phyloP scores from a whole-genome alignment of 805 yeast genomes.

The Maudiozyma saulgeensis region DNA sequence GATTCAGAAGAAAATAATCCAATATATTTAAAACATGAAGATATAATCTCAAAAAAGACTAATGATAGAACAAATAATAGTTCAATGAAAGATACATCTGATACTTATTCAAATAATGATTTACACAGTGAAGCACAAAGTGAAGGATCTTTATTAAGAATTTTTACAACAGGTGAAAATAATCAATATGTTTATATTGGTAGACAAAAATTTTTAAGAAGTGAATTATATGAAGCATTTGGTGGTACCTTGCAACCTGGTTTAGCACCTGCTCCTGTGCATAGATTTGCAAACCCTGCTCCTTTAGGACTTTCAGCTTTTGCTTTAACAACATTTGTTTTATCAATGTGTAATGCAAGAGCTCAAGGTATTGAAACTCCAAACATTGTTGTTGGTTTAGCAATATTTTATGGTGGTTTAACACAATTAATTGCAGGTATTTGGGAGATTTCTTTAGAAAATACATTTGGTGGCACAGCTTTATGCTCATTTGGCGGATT shows the following conservation, averaged over 20 bases:
- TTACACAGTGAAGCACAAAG: not conserved
- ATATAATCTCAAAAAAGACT: not conserved
- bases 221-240: conserved; percentile 55
- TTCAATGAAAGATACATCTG: not conserved
- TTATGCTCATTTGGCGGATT: conserved; percentile 57
- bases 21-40: conserved; percentile 1
- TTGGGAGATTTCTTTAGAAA: conserved; percentile 56
- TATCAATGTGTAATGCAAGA: conserved; percentile 45
- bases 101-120: not conserved
- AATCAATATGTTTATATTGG: conserved; percentile 66
- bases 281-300: conserved; percentile 56
- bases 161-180: conserved; percentile 36
- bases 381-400: conserved; percentile 46
- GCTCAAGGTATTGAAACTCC: conserved; percentile 46
- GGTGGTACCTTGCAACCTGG: conserved; percentile 83
- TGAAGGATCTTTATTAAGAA: conserved; percentile 8
- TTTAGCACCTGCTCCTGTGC: conserved; percentile 44
- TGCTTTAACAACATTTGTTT: conserved; percentile 52
- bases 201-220: conserved; percentile 51
- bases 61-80: not conserved
- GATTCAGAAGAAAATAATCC: not conserved
- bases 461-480: conserved; percentile 61
- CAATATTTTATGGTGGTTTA: conserved; percentile 55
- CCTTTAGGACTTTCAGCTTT: conserved; percentile 56
- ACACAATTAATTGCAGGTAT: conserved; percentile 54